These are phyloP conservation scores for Russula vinacea DNA, from an alignment of 768 basidiomycete species.

Conservation along the genomic window DNA sequence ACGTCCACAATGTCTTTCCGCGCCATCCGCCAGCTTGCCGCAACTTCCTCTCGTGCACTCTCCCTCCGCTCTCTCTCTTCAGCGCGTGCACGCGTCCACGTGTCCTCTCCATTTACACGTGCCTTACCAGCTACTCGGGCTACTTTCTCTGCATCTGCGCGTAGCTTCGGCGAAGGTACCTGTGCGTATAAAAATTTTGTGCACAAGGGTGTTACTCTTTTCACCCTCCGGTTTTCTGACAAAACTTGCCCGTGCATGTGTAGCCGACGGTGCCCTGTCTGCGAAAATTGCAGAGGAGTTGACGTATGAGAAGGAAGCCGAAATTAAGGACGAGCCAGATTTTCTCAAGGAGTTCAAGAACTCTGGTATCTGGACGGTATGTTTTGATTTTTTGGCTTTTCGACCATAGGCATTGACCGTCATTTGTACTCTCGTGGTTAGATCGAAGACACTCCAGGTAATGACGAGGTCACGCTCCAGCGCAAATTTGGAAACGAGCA, in stretches of 20 bases:
- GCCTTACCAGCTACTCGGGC: conserved; percentile 34
- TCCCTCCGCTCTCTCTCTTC: conserved; percentile 32
- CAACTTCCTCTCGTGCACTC: conserved; percentile 43
- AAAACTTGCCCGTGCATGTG: background rate
- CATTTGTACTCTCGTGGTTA: conserved; percentile 35
- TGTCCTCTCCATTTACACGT: conserved; percentile 29
- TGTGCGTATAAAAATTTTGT: conserved; percentile 37
- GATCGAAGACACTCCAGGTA: conserved; percentile 67
- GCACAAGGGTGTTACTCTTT: background rate
- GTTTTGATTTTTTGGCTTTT: conserved; percentile 28
- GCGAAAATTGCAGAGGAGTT: conserved; percentile 80
- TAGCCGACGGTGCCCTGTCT: conserved; percentile 72
- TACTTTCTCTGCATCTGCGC: conserved; percentile 42
- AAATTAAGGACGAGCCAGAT: conserved; percentile 53
- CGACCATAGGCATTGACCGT: background rate
- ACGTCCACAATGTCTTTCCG: conserved; percentile 56
- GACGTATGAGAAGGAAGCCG: conserved; percentile 73
- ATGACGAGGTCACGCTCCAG: conserved; percentile 78
- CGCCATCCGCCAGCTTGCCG: conserved; percentile 54
- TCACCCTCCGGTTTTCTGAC: background rate
- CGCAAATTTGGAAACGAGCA: conserved; percentile 88
- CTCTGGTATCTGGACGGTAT: conserved; percentile 75
- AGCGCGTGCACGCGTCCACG: conserved; percentile 32
- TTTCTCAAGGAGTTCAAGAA: conserved; percentile 74
- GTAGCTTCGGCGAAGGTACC: conserved; percentile 44